phyloP scores from a whole-genome alignment of 305 asterid genomes.

The Fraxinus latifolia region DNA sequence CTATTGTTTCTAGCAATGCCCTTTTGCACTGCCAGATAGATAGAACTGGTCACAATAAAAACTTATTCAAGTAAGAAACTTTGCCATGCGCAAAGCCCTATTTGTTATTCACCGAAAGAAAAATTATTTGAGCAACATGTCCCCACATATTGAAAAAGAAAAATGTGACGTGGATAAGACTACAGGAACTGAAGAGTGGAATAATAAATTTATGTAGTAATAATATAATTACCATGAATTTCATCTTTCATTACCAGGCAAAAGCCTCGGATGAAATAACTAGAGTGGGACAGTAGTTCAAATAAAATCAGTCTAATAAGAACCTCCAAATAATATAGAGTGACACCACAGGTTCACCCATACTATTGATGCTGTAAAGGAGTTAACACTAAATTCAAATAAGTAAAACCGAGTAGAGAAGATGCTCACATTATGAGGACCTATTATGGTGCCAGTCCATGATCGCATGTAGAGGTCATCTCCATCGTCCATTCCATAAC shows the following conservation, averaged over 20 bases:
- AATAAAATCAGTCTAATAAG: neutral
- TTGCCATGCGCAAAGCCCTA: neutral
- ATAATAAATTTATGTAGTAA: neutral
- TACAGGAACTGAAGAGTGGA: neutral
- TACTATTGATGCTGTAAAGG: neutral
- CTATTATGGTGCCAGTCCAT: conserved; percentile 68
- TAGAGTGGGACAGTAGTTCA: neutral
- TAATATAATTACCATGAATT: neutral
- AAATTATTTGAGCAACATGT: neutral
- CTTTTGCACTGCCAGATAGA: neutral
- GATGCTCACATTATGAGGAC: conserved; percentile 51
- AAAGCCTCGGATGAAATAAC: neutral
- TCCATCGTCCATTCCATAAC: conserved; percentile 73
- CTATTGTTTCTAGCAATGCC: neutral
- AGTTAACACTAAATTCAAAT: neutral
- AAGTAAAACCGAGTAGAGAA: neutral
- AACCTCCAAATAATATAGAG: neutral
- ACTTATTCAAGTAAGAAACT: neutral
- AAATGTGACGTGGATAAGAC: neutral
- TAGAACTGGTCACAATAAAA: neutral
- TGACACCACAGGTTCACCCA: neutral
- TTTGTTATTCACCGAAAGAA: neutral
- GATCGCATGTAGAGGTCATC: conserved; percentile 68
- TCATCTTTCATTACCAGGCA: neutral
- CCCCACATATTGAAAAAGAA: neutral